Conservation (phyloP, 2,329 filamentous ascomycete genomes). For the Domatiomyces globalis region DNA sequence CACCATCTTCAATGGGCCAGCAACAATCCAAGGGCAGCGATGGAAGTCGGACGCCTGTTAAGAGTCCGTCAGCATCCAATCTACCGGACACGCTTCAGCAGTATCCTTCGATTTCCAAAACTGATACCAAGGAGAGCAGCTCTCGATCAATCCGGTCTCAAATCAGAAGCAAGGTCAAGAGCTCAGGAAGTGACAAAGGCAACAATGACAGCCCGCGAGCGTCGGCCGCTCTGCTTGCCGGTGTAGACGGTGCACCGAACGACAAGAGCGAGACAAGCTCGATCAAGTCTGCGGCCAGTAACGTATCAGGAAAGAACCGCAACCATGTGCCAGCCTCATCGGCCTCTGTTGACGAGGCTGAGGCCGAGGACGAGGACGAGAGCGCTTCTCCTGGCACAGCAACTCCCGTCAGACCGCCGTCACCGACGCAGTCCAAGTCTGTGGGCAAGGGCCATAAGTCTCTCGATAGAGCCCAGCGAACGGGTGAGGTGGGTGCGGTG, state of each 20-base stretch:
- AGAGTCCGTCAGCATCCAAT: constrained; percentile 25
- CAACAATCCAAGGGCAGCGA: constrained; percentile 39
- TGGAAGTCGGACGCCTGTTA: constrained; percentile 36
- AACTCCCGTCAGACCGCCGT: constrained; percentile 58
- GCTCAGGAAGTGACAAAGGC: constrained; percentile 50
- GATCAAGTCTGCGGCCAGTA: constrained; percentile 30
- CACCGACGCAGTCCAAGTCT: constrained; percentile 65
- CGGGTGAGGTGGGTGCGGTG: constrained; percentile 84
- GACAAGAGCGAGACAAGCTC: constrained; percentile 64
- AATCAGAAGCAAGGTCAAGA: constrained; percentile 56
- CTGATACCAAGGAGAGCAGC: constrained; percentile 76
- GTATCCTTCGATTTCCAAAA: constrained; percentile 81
- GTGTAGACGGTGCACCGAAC: constrained; percentile 38
- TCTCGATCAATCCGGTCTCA: constrained; percentile 68
- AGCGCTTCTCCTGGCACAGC: constrained; percentile 33
- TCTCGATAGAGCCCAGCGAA: constrained; percentile 65
- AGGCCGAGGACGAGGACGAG: constrained; percentile 31
- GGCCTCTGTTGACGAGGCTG: constrained; percentile 21
- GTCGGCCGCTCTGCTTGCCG: constrained; percentile 51
- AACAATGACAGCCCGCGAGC: constrained; percentile 63
- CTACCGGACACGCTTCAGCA: constrained; percentile 54
- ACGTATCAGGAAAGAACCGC: constrained; percentile 18
- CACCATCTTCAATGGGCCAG: constrained; percentile 33
- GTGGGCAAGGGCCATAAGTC: constrained; percentile 61
- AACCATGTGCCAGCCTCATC: constrained; percentile 12